These are phyloP conservation scores for Luzula sylvatica DNA, from an alignment of 176 grass and related monocot genomes.

Conservation along the genomic window DNA sequence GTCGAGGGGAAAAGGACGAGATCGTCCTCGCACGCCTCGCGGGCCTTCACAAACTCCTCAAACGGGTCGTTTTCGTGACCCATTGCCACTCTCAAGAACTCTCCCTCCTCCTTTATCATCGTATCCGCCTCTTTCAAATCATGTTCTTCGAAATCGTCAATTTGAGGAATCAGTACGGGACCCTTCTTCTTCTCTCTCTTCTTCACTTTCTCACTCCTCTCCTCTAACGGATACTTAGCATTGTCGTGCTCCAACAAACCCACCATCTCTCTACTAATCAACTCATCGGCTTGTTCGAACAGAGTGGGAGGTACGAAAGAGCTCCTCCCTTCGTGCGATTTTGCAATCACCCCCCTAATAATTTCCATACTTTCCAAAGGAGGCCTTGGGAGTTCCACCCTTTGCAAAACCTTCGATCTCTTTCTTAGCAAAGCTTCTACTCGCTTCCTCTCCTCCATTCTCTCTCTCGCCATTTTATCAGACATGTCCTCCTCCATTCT, in stretches of 20 bases:
- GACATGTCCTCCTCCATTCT: constrained; percentile 88
- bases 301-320: constrained; percentile 77
- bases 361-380: constrained; percentile 54
- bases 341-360: constrained; percentile 56
- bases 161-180: constrained; percentile 50
- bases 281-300: constrained; percentile 76
- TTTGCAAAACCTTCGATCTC: constrained; percentile 90
- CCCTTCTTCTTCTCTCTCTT: constrained; percentile 41
- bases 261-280: constrained; percentile 69
- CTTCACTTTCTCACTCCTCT: constrained; percentile 53
- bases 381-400: constrained; percentile 63
- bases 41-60: constrained; percentile 82
- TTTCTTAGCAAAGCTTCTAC: constrained; percentile 71
- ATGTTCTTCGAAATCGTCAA: constrained; percentile 69
- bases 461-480: constrained; percentile 55
- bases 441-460: constrained; percentile 60
- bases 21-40: constrained; percentile 84
- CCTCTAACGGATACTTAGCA: constrained; percentile 79
- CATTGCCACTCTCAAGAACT: constrained; percentile 61
- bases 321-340: constrained; percentile 57
- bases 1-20: constrained; percentile 77
- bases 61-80: constrained; percentile 75
- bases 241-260: constrained; percentile 72
- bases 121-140: constrained; percentile 65
- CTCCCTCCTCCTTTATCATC: constrained; percentile 65